Evolutionary conservation across 2,329 filamentous ascomycete species (phyloP).

Genomic region (Escovopsis weberi): DNA sequence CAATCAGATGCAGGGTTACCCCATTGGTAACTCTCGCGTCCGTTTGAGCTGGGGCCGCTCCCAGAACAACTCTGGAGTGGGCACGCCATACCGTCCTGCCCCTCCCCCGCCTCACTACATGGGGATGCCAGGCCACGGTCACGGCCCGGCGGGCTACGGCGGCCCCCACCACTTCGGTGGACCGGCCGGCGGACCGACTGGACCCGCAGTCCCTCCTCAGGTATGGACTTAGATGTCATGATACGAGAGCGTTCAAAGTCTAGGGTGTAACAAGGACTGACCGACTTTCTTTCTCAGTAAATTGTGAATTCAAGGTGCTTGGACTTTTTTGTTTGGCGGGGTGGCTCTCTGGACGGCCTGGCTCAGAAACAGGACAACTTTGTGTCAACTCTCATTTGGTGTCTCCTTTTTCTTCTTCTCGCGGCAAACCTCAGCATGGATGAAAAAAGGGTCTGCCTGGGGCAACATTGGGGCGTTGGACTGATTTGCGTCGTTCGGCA

Average conservation of each 20-base stretch:
- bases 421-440: constrained; percentile 9
- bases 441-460: constrained; percentile 8
- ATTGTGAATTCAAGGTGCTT: constrained; percentile 1
- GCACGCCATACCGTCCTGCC: constrained; percentile 91
- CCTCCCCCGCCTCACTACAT: constrained; percentile 49
- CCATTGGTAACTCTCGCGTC: constrained; percentile 95
- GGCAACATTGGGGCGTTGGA: constrained; percentile 16
- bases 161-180: constrained; percentile 20
- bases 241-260: neutral
- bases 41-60: constrained; percentile 94
- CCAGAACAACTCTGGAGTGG: constrained; percentile 98
- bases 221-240: constrained; percentile 11
- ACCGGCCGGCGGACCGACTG: constrained; percentile 22
- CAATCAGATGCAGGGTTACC: constrained; percentile 99
- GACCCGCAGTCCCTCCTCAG: constrained; percentile 24
- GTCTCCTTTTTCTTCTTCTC: constrained; percentile 10
- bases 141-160: constrained; percentile 27
- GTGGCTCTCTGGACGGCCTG: constrained; percentile 1
- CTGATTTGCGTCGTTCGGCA: constrained; percentile 12
- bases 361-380: constrained; percentile 6
- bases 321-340: constrained; percentile 2
- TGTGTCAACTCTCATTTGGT: constrained; percentile 10
- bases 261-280: constrained; percentile 1
- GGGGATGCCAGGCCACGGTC: constrained; percentile 30
- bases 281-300: constrained; percentile 5